These are phyloP conservation scores for Rhizopus microsporus DNA, from an alignment of 371 early-diverging fungal genomes.

Conservation along the genomic window DNA sequence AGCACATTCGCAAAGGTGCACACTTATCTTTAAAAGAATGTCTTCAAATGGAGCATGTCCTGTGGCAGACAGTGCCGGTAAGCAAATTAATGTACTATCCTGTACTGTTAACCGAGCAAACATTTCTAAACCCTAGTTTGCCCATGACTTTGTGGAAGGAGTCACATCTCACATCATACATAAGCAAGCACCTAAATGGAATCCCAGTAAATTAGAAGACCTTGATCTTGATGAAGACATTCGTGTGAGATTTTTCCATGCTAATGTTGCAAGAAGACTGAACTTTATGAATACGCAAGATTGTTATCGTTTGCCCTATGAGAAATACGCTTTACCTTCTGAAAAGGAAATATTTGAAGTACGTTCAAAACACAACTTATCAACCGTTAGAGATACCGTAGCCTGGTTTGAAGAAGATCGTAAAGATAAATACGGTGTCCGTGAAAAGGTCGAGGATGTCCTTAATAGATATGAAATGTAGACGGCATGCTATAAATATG, in stretches of 20 bases:
- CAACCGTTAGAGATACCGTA: constrained; percentile 54
- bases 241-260: constrained; percentile 15
- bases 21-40: constrained; percentile 38
- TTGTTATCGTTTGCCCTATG: constrained; percentile 55
- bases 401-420: constrained; percentile 58
- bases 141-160: constrained; percentile 80
- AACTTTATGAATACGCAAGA: constrained; percentile 64
- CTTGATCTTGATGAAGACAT: constrained; percentile 48
- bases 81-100: constrained; percentile 1
- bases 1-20: constrained; percentile 68
- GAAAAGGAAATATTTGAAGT: constrained; percentile 73
- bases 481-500: too few relatives aligned
- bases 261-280: constrained; percentile 24
- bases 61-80: constrained; percentile 72
- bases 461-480: constrained; percentile 34
- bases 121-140: constrained; percentile 6
- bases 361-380: constrained; percentile 41
- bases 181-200: constrained; percentile 65
- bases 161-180: constrained; percentile 42
- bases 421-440: constrained; percentile 62
- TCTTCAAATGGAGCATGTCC: constrained; percentile 74
- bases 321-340: constrained; percentile 70
- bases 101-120: neutral
- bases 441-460: constrained; percentile 63
- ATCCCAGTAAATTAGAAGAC: constrained; percentile 56